Base-by-base conservation (phyloP, 345 rosid genomes). In the Firmiana major region DNA sequence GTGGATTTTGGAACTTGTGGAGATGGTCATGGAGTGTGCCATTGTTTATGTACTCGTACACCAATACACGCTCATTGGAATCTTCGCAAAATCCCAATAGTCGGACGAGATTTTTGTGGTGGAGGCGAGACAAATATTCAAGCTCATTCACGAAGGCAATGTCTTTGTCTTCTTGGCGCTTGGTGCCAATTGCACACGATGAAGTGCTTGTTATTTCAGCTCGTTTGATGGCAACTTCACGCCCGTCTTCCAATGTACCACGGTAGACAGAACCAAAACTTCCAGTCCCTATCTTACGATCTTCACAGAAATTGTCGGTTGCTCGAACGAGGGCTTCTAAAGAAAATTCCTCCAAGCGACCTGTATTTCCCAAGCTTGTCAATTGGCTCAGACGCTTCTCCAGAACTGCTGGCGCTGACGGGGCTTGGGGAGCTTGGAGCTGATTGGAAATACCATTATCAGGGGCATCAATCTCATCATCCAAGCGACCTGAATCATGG, bases 261-360 rank as follows among this genome's bases (percentile, higher is more conserved):
- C 48, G 81, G 77, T 92, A 94, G 63, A 94, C 97, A 0, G 89
- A 86, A 8, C 98, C 97, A 19, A 92, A 94, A 67, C 98, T 90
- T 6, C 98, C 98, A 0, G 83, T 71, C 45, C 98, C 97, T 0
- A 94, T 82, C 80, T 85, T 88, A 83, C 71, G 78, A 68, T 84
- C 87, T 9, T 79, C 80, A 0, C 94, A 87, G 90, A 94, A 92
- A n/a, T 87, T 82, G 38, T 84, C 53, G 1, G 97, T 94, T 34
- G 86, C 90, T 77, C 76, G 78, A 53, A 82, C 75, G 26, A 92
- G 84, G 10, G 55, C 69, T 17, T 82, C 78, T 54, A 92, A 77
- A 16, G 94, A 71, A 70, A 89, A 91, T 70, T 89, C 97, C 78
- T 85, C 89, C 77, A 94, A 79, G 38, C 81, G 88, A 43, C 87